Percentiles rank a stretch among this genome's conserved stretches.
phyloP scores from a whole-genome alignment of 768 basidiomycete genomes.

The Termitomyces sp. region DNA sequence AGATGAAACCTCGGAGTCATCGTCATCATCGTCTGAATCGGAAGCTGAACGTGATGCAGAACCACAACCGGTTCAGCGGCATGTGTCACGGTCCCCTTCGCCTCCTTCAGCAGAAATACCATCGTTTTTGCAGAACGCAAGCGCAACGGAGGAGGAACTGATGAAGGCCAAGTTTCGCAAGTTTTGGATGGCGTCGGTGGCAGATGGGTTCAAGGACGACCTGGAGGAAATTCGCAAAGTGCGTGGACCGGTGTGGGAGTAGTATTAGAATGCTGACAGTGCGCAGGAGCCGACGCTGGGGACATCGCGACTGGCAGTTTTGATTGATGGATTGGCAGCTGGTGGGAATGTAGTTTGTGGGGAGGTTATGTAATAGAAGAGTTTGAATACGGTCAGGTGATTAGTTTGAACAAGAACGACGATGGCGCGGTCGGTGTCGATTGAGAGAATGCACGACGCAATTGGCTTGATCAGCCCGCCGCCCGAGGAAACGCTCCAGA shows the following conservation, averaged over 20 bases:
- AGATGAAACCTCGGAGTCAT: conserved; percentile 15
- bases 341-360: conserved; percentile 66
- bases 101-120: conserved; percentile 46
- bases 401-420: background rate
- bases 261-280: background rate
- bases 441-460: conserved; percentile 10
- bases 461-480: conserved; percentile 47
- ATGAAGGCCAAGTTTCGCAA: conserved; percentile 69
- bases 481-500: conserved; percentile 48
- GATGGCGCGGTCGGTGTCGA: conserved; percentile 14
- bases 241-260: background rate
- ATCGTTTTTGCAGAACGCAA: conserved; percentile 44
- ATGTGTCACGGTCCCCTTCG: conserved; percentile 37
- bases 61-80: conserved; percentile 14
- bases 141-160: conserved; percentile 33
- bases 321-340: conserved; percentile 80
- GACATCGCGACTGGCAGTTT: conserved; percentile 58
- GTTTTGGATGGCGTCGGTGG: conserved; percentile 85
- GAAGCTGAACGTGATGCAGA: conserved; percentile 6
- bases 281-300: conserved; percentile 60
- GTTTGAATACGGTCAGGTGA: conserved; percentile 5
- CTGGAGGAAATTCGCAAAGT: conserved; percentile 83
- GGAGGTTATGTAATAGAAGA: background rate
- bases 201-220: conserved; percentile 79
- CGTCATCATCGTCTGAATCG: conserved; percentile 21